Percentiles rank a stretch among this genome's conserved stretches.
Evolutionary conservation across 2,329 filamentous ascomycete genomes (phyloP).

Genomic region (Myrmaecium sp.): DNA sequence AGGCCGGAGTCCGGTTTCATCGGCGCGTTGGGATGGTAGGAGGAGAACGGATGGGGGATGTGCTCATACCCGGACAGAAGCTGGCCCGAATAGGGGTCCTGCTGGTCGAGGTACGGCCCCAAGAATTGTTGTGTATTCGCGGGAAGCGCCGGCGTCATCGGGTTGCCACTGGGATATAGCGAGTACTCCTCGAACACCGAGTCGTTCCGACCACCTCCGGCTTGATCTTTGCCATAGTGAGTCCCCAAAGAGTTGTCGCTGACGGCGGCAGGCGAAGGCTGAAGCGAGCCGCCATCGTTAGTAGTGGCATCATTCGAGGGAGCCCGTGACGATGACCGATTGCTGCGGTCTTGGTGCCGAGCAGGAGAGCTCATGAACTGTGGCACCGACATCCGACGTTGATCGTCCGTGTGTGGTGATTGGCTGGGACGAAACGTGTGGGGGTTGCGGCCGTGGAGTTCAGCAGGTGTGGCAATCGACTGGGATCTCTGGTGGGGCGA

Average conservation of each 20-base stretch:
- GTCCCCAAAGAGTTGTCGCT: conserved; percentile 3
- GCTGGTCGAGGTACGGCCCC: conserved; percentile 26
- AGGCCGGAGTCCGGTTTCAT: no score
- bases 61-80: no score
- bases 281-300: conserved; percentile 10
- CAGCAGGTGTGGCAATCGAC: conserved; percentile 27
- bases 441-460: conserved; percentile 11
- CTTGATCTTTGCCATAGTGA: not conserved
- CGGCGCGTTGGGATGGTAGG: no score
- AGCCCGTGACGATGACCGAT: conserved; percentile 9
- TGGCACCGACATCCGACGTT: conserved; percentile 28
- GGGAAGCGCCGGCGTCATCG: conserved; percentile 32
- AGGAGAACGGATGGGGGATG: no score
- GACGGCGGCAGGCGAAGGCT: conserved; percentile 2
- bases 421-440: conserved; percentile 7
- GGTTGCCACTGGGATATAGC: no score
- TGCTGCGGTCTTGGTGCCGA: conserved; percentile 7
- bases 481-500: conserved; percentile 25
- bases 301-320: conserved; percentile 9
- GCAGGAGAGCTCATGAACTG: conserved; percentile 11
- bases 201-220: conserved; percentile 1
- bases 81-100: conserved; percentile 29
- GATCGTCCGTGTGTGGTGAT: conserved; percentile 12
- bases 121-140: conserved; percentile 37
- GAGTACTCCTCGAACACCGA: no score